Percentiles rank a stretch among this genome's conserved stretches.
Evolutionary conservation across 371 early-diverging fungal species (phyloP).

Genomic region (Nematocida ausubeli): DNA sequence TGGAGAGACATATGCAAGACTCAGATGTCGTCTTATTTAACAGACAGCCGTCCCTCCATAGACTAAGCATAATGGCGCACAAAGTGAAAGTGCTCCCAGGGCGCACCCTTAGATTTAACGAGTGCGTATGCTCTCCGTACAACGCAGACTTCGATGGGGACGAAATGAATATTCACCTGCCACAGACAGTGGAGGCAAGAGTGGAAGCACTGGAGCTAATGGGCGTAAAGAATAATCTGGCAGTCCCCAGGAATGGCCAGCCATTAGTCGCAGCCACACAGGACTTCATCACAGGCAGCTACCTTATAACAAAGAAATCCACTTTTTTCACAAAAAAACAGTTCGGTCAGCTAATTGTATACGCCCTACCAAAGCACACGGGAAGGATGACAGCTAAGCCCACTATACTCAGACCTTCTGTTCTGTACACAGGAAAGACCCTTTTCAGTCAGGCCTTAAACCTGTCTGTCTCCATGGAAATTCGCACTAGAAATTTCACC

Average conservation of each 20-base stretch:
- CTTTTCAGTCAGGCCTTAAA: conserved; percentile 68
- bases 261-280: conserved; percentile 95
- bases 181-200: conserved; percentile 94
- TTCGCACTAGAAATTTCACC: conserved; percentile 6
- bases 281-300: conserved; percentile 95
- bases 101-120: conserved; percentile 96
- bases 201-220: conserved; percentile 91
- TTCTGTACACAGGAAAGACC: conserved; percentile 73
- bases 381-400: conserved; percentile 77
- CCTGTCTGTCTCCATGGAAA: conserved; percentile 34
- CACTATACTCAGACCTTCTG: conserved; percentile 75
- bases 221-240: conserved; percentile 89
- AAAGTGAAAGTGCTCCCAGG: conserved; percentile 81
- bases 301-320: conserved; percentile 80
- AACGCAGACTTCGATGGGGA: conserved; percentile 99
- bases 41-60: conserved; percentile 97
- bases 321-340: conserved; percentile 83
- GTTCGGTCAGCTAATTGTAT: conserved; percentile 74
- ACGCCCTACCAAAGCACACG: conserved; percentile 75
- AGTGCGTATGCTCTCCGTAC: conserved; percentile 96
- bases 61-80: conserved; percentile 95
- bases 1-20: conserved; percentile 88
- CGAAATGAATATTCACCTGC: conserved; percentile 99
- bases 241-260: conserved; percentile 93
- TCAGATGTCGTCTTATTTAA: conserved; percentile 97